Percentiles rank a stretch among this genome's conserved stretches.
Conservation (phyloP, 192 early-diverging fungal genomes). For the Pecoramyces ruminantium region DNA sequence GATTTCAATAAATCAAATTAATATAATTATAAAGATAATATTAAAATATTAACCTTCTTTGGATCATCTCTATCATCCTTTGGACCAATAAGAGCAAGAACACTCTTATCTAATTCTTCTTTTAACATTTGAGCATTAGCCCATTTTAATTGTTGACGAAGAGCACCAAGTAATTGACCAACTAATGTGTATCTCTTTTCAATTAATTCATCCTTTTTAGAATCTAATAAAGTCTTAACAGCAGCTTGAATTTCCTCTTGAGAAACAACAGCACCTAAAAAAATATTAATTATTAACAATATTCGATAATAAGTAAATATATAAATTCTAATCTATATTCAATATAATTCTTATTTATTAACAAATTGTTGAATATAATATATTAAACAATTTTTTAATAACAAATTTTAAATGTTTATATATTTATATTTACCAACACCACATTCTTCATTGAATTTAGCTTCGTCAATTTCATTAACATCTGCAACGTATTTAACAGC, state of each 20-base stretch:
- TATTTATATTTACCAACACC: slow-evolving; percentile 62
- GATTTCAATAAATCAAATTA: no score
- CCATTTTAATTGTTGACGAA: slow-evolving; percentile 58
- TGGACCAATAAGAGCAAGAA: slow-evolving; percentile 76
- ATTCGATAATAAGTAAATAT: no score
- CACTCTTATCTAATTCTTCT: slow-evolving; percentile 69
- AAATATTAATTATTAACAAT: not conserved
- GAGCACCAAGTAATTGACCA: slow-evolving; percentile 53
- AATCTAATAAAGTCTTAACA: slow-evolving; percentile 43
- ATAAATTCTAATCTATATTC: no score
- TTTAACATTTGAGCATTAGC: slow-evolving; percentile 78
- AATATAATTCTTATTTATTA: no score
- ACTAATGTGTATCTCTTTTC: slow-evolving; percentile 72
- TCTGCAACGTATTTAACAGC: slow-evolving; percentile 64
- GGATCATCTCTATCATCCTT: slow-evolving; percentile 90
- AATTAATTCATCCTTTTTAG: slow-evolving; percentile 49
- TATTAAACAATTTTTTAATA: no score
- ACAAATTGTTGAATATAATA: no score
- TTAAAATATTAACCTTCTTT: slow-evolving; percentile 26
- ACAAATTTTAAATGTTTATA: no score
- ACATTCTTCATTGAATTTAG: slow-evolving; percentile 65
- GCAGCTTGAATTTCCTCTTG: slow-evolving; percentile 51
- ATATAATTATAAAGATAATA: no score
- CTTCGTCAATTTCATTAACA: slow-evolving; percentile 35
- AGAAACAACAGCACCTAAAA: slow-evolving; percentile 64